Evolutionary conservation across 768 basidiomycete genomes (phyloP).

Genomic region (Russula ochroleuca): DNA sequence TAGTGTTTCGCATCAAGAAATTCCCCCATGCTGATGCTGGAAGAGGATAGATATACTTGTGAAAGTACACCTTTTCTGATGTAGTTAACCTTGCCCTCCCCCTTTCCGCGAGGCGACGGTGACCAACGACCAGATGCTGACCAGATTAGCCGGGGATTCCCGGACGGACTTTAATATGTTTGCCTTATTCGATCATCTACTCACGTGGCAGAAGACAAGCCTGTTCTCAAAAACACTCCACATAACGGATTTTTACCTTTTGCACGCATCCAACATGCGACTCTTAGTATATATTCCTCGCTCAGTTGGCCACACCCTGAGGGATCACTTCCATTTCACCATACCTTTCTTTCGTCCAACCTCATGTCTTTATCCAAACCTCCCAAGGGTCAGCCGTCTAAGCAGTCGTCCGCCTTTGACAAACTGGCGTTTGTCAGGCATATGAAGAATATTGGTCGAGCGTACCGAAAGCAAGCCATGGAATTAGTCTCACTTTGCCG

Average conservation of each 20-base stretch:
- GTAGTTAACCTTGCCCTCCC: no score
- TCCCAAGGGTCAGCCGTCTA: no score
- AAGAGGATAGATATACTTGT: background rate
- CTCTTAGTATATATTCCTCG: background rate
- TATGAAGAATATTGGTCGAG: slow-evolving; percentile 14
- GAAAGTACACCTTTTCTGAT: no score
- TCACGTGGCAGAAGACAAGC: no score
- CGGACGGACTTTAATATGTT: background rate
- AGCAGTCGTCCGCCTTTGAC: background rate
- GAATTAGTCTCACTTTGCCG: slow-evolving; percentile 10
- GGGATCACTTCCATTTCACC: background rate
- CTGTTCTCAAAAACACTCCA: no score
- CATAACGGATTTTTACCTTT: background rate
- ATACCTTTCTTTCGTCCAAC: background rate
- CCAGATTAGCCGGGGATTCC: background rate
- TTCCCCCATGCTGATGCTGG: background rate
- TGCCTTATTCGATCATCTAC: no score
- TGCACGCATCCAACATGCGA: background rate
- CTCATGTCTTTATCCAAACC: background rate
- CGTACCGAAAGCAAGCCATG: slow-evolving; percentile 4
- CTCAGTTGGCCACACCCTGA: no score
- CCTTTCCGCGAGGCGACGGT: background rate
- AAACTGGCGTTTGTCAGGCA: slow-evolving; percentile 15
- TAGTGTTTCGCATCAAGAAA: no score
- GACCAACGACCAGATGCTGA: no score